These are phyloP conservation scores for Cryptosporidium ubiquitum DNA, from an alignment of 169 alveolate genomes.

Conservation along the genomic window DNA sequence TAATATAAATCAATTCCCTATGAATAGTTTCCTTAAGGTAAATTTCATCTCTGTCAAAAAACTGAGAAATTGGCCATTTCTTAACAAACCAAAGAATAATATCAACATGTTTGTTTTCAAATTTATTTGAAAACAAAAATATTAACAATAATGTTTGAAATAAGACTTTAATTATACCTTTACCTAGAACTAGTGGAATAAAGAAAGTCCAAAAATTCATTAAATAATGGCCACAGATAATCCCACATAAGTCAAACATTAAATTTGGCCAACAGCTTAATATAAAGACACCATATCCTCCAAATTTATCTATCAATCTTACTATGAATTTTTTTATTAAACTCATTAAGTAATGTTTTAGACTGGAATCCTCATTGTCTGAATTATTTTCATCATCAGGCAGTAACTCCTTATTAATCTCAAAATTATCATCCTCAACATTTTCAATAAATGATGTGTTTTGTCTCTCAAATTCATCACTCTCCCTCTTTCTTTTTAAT, in stretches of 20 bases:
- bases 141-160: conserved; percentile 84
- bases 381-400: conserved; percentile 4
- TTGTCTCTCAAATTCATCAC: neutral
- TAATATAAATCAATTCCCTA: conserved; percentile 22
- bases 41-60: conserved; percentile 7
- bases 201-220: conserved; percentile 90
- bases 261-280: conserved; percentile 90
- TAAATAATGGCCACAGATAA: conserved; percentile 93
- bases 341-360: conserved; percentile 77
- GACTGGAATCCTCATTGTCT: conserved; percentile 72
- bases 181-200: conserved; percentile 91
- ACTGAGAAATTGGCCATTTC: conserved; percentile 36
- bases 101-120: conserved; percentile 53
- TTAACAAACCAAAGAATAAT: conserved; percentile 60
- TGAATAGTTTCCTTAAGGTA: conserved; percentile 16
- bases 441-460: neutral
- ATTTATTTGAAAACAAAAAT: conserved; percentile 81
- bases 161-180: conserved; percentile 88
- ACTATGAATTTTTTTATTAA: conserved; percentile 82
- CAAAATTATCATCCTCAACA: neutral
- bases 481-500: conserved; percentile 14
- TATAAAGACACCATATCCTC: conserved; percentile 87
- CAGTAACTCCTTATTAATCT: conserved; percentile 23
- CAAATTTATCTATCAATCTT: conserved; percentile 85
- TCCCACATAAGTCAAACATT: conserved; percentile 90